Evolutionary conservation across 345 rosid genomes (phyloP).

Genomic region (Euphorbia tirucalli): DNA sequence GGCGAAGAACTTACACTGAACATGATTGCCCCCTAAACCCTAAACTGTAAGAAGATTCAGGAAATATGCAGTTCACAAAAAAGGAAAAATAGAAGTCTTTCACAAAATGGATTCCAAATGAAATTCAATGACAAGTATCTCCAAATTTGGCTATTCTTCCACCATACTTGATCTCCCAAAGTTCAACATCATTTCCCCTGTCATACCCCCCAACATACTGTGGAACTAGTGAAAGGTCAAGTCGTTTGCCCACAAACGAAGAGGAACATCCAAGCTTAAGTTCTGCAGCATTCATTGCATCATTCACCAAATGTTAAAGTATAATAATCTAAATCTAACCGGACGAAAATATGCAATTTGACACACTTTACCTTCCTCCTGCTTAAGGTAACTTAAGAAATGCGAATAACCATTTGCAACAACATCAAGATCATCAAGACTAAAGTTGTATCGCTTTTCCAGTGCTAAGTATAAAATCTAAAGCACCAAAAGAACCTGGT

Average conservation of each 20-base stretch:
- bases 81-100: no score
- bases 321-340: no score
- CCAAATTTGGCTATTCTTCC: not conserved
- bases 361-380: conserved; percentile 42
- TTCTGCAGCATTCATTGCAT: conserved; percentile 33
- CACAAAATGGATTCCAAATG: not conserved
- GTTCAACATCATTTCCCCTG: conserved; percentile 73
- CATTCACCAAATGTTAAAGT: no score
- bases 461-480: conserved; percentile 76
- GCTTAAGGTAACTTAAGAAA: conserved; percentile 55
- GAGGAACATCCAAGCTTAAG: conserved; percentile 17
- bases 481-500: not conserved
- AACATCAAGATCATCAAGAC: conserved; percentile 57
- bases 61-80: no score
- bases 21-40: no score
- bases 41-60: no score
- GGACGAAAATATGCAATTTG: not conserved
- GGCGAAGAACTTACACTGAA: no score
- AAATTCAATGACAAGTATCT: conserved; percentile 1
- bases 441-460: conserved; percentile 96
- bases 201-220: conserved; percentile 54
- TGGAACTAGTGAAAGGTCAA: conserved; percentile 55
- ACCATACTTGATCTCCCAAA: conserved; percentile 66
- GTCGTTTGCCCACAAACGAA: conserved; percentile 50
- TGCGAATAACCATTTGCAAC: conserved; percentile 81